These are phyloP conservation scores for Diutina neorugosa DNA, from an alignment of 1,139 yeast genomes.

Conservation along the genomic window DNA sequence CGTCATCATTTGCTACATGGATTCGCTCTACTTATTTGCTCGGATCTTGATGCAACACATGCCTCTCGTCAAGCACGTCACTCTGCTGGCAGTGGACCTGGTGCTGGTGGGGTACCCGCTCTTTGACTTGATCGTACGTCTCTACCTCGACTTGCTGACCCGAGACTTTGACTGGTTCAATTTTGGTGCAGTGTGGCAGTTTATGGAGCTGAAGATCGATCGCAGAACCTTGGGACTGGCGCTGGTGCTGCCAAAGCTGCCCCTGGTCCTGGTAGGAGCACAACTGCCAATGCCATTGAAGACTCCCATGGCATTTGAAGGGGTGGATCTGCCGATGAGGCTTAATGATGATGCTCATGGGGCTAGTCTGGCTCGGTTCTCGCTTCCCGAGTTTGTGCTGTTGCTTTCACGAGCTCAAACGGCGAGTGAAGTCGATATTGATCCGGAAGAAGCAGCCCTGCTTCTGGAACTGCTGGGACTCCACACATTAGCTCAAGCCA, in stretches of 20 bases:
- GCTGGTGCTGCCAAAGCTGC: background rate
- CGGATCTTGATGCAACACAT: constrained; percentile 24
- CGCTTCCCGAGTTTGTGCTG: background rate
- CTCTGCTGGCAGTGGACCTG: constrained; percentile 4
- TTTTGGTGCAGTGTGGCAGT: background rate
- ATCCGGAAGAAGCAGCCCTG: background rate
- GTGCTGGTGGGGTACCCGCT: constrained; percentile 13
- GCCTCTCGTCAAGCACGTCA: constrained; percentile 24
- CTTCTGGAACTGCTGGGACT: background rate
- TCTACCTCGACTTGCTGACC: background rate
- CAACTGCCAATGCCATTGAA: background rate
- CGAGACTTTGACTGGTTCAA: constrained; percentile 3
- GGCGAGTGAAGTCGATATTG: background rate
- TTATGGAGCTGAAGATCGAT: background rate
- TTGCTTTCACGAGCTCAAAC: background rate
- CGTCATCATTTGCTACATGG: constrained; percentile 29
- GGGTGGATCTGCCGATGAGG: background rate
- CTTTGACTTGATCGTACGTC: background rate
- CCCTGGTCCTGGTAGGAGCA: background rate
- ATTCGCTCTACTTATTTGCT: constrained; percentile 26
- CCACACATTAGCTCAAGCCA: background rate
- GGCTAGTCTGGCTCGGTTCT: background rate
- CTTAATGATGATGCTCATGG: background rate
- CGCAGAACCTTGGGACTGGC: background rate
- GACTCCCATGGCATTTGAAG: background rate